Evolutionary conservation across 805 yeast species (phyloP).

Genomic region (Kuraishia cidri): DNA sequence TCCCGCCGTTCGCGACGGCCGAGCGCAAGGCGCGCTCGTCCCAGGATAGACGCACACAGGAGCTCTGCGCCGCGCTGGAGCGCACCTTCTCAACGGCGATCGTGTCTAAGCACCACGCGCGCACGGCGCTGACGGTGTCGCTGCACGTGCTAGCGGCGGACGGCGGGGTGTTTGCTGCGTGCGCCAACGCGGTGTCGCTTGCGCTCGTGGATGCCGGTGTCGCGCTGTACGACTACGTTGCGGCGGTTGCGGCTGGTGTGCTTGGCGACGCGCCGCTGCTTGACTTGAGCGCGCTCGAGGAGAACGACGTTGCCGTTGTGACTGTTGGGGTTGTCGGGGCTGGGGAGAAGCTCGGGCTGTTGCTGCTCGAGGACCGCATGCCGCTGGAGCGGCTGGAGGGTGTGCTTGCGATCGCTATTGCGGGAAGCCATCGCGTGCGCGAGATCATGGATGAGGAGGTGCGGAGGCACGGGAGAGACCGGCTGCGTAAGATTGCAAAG

Average conservation of each 20-base stretch:
- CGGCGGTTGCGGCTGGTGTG: constrained; percentile 73
- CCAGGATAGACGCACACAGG: constrained; percentile 63
- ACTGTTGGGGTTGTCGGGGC: constrained; percentile 83
- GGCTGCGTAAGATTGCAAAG: constrained; percentile 31
- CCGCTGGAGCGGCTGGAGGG: constrained; percentile 75
- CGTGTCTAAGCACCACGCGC: constrained; percentile 65
- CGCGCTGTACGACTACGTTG: constrained; percentile 84
- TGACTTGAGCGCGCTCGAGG: constrained; percentile 80
- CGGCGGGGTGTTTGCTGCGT: constrained; percentile 76
- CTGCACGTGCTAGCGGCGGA: constrained; percentile 81
- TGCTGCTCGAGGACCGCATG: constrained; percentile 75
- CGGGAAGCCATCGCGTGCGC: constrained; percentile 78
- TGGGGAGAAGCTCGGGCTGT: constrained; percentile 66
- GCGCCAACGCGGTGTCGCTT: constrained; percentile 79
- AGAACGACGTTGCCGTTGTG: constrained; percentile 69
- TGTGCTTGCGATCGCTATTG: constrained; percentile 72
- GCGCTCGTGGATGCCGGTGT: constrained; percentile 95
- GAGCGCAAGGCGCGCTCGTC: constrained; percentile 64
- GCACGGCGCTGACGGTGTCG: constrained; percentile 71
- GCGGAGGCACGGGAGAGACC: constrained; percentile 60
- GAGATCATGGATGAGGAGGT: constrained; percentile 83
- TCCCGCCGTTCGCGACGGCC: constrained; percentile 75
- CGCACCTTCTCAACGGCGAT: constrained; percentile 71
- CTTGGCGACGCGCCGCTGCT: constrained; percentile 68
- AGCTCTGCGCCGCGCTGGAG: constrained; percentile 56